Evolutionary conservation across 2,329 filamentous ascomycete species (phyloP).

Genomic region (Aspergillaceae sp.): DNA sequence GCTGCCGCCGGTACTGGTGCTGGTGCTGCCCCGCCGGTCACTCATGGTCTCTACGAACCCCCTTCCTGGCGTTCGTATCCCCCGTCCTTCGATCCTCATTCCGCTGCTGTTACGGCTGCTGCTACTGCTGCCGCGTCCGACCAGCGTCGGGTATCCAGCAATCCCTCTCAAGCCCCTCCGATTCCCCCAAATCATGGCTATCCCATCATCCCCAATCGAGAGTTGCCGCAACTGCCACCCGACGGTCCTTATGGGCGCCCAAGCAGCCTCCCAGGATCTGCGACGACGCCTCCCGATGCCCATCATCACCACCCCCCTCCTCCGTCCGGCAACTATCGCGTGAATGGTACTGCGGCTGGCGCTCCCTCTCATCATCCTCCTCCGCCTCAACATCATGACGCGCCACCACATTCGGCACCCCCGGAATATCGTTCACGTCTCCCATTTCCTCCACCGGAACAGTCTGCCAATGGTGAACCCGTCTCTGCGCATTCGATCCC

Average conservation of each 20-base stretch:
- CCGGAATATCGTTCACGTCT: constrained; percentile 27
- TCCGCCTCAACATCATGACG: constrained; percentile 19
- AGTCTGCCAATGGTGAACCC: constrained; percentile 22
- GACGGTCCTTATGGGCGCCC: constrained; percentile 28
- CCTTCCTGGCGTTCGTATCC: constrained; percentile 25
- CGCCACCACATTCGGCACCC: constrained; percentile 23
- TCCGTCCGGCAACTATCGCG: constrained; percentile 16
- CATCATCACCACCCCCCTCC: constrained; percentile 15
- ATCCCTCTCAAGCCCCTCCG: constrained; percentile 18
- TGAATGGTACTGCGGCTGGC: constrained; percentile 18
- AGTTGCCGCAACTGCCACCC: constrained; percentile 26
- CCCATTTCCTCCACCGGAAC: constrained; percentile 23
- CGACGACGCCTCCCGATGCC: constrained; percentile 20
- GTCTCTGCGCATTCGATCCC: constrained; percentile 23
- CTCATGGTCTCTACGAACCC: constrained; percentile 23
- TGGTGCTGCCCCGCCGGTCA: constrained; percentile 18
- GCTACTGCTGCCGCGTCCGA: constrained; percentile 5
- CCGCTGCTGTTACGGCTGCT: constrained; percentile 1
- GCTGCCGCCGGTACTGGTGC: constrained; percentile 21
- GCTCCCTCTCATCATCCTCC: no score
- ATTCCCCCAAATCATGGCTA: constrained; percentile 22
- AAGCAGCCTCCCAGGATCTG: constrained; percentile 21
- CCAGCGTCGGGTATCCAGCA: constrained; percentile 20
- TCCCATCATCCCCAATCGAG: constrained; percentile 23
- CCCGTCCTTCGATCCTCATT: constrained; percentile 21